phyloP scores from a whole-genome alignment of 495 filamentous ascomycete genomes.

The Mytilinidion resinicola region DNA sequence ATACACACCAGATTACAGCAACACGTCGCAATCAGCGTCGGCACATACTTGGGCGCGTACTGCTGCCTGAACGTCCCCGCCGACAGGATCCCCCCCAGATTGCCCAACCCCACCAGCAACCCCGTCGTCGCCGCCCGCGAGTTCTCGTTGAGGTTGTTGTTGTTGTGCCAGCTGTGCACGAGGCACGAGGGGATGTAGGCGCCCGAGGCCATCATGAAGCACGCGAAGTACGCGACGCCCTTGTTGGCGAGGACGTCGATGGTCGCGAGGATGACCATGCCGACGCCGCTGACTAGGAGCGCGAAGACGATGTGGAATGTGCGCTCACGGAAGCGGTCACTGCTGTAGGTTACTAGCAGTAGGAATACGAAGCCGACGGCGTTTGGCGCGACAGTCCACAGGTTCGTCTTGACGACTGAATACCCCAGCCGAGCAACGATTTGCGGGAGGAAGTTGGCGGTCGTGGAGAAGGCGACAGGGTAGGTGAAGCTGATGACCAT shows the following conservation, averaged over 20 bases:
- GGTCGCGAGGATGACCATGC: conserved; percentile 23
- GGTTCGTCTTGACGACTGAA: conserved; percentile 17
- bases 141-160: conserved; percentile 25
- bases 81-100: conserved; percentile 13
- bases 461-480: conserved; percentile 6
- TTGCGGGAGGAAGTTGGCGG: conserved; percentile 18
- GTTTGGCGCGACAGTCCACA: conserved; percentile 25
- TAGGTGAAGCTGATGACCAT: conserved; percentile 13
- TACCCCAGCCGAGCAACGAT: conserved; percentile 19
- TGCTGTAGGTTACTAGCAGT: conserved; percentile 25
- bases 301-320: conserved; percentile 19
- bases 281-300: conserved; percentile 10
- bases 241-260: conserved; percentile 25
- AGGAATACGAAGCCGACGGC: conserved; percentile 12
- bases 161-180: conserved; percentile 27
- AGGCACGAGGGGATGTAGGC: conserved; percentile 27
- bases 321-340: conserved; percentile 14
- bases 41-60: conserved; percentile 16
- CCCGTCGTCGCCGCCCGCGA: conserved; percentile 39
- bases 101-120: conserved; percentile 25
- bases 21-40: conserved; percentile 10
- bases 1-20: conserved; percentile 9
- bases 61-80: conserved; percentile 7
- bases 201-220: conserved; percentile 21
- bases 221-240: conserved; percentile 30